Evolutionary conservation across 1,139 yeast genomes (phyloP), one percentile per base, ranked within the genome.

Genomic region (Geotrichum siamense): DNA sequence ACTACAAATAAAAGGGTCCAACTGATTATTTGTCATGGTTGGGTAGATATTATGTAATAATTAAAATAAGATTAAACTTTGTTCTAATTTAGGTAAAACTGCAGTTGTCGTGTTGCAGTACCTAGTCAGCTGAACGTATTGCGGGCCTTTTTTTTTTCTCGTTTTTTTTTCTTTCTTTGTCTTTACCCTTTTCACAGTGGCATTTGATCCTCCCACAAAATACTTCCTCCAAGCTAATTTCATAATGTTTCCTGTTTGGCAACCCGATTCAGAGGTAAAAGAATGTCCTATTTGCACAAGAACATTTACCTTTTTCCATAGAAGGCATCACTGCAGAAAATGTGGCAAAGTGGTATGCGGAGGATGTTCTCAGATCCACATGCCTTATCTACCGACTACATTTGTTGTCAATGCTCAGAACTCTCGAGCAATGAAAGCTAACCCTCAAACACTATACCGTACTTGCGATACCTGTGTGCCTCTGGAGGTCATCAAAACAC

Each of bases 321-420:
- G 93, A 51, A 98, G 93, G 63, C 98, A 91, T 63, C 98, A 91
- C 63, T 91, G 99, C 61, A 70, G 94, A 47, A 75, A 80, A 60
- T 83, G 96, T 69, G 91, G 96, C 32, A 63, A 77, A 44, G 80
- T 84, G 3, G 82, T 79, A 22, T 82, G 96, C 65, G 78, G 78
- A 35, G 55, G 66, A 45, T 80, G 94, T 60, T 76, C 94, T 20
- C 59, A 67, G 12, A 70, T 72, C 21, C 59, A 62, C 29, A 68
- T 73, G 12, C 62, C 60, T 38, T 69, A 60, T 67, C 71, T 69
- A 51, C 74, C 76, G 3, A 67, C 74, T 23, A 68, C 76, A 2
- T 71, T 70, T 49, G 75, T 71, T 19, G 74, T 72, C 6, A 62
- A 69, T 17, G 71, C 76, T 3, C 70, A 72, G n/a, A 58, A 67